Evolutionary conservation across 805 yeast genomes (phyloP), one percentile per base, ranked within the genome.

Genomic region (Ogataea polymorpha): DNA sequence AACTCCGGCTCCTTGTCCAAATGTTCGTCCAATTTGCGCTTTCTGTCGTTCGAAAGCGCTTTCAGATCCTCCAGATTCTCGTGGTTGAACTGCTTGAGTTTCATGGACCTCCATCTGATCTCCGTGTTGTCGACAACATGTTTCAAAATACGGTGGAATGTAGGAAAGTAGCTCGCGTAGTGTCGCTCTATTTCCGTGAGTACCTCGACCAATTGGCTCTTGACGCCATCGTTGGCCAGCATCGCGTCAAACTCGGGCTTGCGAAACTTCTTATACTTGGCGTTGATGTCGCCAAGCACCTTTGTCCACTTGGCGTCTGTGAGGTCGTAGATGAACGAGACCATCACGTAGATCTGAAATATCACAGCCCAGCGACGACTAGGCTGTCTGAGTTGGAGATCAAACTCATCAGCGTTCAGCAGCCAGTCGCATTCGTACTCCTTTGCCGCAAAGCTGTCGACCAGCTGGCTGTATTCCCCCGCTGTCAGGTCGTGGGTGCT

Each of bases 381-480:
- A 3, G 41, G 21, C 14, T 39, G 41, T 12, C 41, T 32, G 8
- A 61, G 23, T 23, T 59, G 62, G 13, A 35, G 20, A 2, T 26
- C 35, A 35, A 62, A 59, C 28, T 49, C 54, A 18, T 53, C 55
- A 6, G 48, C 41, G 29, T 48, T 48, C 15, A 59, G 33, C 5
- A 58, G 39, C 65, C 65, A 62, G 26, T 60, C 62, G 39, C 55
- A 45, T 32, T 56, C 60, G 38, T 45, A 51, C 8, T 48, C 31
- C 32, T 49, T 48, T 7, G 31, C 35, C 10, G 45, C 15, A 39
- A 26, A 49, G 26, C 44, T 49, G 11, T 39, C 35, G 18, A 40
- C 44, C 21, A 51, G 23, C 28, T 38, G 21, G 10, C 30, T 37
- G 3, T 35, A 27, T 35, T 45, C 48, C n/a, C 30, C 37, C 9